Percentiles rank a stretch among this genome's conserved stretches.
phyloP scores from a whole-genome alignment of 2,329 filamentous ascomycete species.

The Clarireedia hainanense region DNA sequence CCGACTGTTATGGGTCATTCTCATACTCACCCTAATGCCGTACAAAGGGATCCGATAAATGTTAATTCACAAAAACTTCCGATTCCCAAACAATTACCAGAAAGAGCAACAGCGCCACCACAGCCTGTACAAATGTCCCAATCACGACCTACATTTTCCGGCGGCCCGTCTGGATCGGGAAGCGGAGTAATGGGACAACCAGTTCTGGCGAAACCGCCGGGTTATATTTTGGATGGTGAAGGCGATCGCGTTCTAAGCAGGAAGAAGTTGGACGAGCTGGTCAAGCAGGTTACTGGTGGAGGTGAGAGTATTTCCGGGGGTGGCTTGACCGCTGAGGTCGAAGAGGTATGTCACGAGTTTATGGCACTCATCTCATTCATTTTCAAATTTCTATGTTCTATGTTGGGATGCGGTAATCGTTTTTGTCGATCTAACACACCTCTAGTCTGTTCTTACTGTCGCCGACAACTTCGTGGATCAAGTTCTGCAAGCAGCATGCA shows the following conservation, averaged over 20 bases:
- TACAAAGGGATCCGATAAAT: constrained; percentile 22
- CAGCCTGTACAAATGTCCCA: constrained; percentile 65
- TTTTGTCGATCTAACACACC: neutral
- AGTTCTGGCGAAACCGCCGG: constrained; percentile 70
- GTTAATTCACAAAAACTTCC: constrained; percentile 28
- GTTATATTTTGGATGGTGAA: constrained; percentile 83
- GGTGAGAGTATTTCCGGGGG: constrained; percentile 64
- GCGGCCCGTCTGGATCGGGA: constrained; percentile 64
- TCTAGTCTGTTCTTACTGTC: constrained; percentile 73
- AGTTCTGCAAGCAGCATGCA: constrained; percentile 78
- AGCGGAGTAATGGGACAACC: constrained; percentile 84
- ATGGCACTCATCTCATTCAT: neutral
- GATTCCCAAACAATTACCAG: constrained; percentile 60
- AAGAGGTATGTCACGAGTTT: constrained; percentile 62
- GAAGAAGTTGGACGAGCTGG: constrained; percentile 93
- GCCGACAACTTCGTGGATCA: constrained; percentile 94
- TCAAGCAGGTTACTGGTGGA: constrained; percentile 84
- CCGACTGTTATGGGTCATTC: constrained; percentile 28
- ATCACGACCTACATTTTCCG: constrained; percentile 73
- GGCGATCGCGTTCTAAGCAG: constrained; percentile 92
- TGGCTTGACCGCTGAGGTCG: constrained; percentile 80
- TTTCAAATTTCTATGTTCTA: neutral
- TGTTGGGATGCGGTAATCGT: neutral
- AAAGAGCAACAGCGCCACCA: constrained; percentile 60
- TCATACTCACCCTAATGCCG: constrained; percentile 19